These are phyloP conservation scores for Suhomyces xylopsoci DNA, from an alignment of 805 yeast genomes.

Conservation along the genomic window DNA sequence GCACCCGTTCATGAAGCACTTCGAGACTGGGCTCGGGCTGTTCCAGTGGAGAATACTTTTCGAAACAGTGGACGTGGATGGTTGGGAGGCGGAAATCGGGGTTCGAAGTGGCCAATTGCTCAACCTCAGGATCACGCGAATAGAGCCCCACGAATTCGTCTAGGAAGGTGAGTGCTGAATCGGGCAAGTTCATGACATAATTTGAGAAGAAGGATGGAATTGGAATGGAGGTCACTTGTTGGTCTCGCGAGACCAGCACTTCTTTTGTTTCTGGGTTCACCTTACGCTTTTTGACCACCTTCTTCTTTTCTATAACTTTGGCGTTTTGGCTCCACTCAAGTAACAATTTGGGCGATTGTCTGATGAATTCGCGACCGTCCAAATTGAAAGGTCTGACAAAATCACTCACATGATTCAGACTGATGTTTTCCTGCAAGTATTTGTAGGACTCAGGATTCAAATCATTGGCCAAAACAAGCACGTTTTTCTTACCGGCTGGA, in stretches of 20 bases:
- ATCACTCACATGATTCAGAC: slow-evolving; percentile 55
- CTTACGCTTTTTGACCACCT: slow-evolving; percentile 36
- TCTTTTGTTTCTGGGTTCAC: slow-evolving; percentile 32
- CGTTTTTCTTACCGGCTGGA: slow-evolving; percentile 86
- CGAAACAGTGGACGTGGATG: slow-evolving; percentile 89
- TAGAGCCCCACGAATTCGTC: slow-evolving; percentile 77
- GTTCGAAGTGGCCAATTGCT: slow-evolving; percentile 27
- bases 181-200: slow-evolving; percentile 95
- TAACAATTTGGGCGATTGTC: slow-evolving; percentile 52
- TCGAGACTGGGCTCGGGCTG: slow-evolving; percentile 62
- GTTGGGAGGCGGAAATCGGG: slow-evolving; percentile 62
- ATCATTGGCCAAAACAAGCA: slow-evolving; percentile 86
- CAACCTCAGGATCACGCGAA: slow-evolving; percentile 35
- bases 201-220: slow-evolving; percentile 62
- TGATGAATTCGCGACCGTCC: slow-evolving; percentile 84
- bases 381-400: slow-evolving; percentile 63
- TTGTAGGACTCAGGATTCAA: slow-evolving; percentile 83
- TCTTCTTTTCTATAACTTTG: slow-evolving; percentile 33
- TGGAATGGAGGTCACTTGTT: slow-evolving; percentile 17
- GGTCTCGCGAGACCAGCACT: slow-evolving; percentile 12
- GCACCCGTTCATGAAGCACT: slow-evolving; percentile 67
- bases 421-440: slow-evolving; percentile 64
- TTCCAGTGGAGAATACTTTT: slow-evolving; percentile 75
- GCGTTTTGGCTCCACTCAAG: slow-evolving; percentile 41
- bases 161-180: slow-evolving; percentile 79